Base-by-base conservation (phyloP, 208 protist species). In the Trypanosoma cruzi region DNA sequence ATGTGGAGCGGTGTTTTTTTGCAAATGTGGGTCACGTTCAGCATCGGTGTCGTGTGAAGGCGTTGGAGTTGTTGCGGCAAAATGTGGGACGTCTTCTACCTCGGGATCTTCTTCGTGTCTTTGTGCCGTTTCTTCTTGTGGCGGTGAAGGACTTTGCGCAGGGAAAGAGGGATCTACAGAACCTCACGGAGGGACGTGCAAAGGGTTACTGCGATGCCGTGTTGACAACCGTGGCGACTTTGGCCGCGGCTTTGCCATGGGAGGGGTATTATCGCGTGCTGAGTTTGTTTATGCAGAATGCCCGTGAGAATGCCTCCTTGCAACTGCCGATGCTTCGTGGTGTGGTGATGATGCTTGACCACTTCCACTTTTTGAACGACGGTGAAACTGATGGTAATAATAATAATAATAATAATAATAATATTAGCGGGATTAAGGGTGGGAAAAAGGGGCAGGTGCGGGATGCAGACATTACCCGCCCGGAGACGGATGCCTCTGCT, bases 61-160 rank as follows among this genome's bases (percentile, higher is more conserved):
- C 92, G 5, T 77, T 97, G 24, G 66, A 82, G 36, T 36, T 90
- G 53, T 64, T 97, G 59, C 85, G 92, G 11, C 62, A 81, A 40
- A 52, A 80, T 42, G 85, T 77, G 1, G 52, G 64, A 1, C 49
- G 77, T 52, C 71, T 97, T 66, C 53, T 83, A 50, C 81, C 89
- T 36, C 92, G 92, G 52, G 89, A 97, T 67, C 24, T 91, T 6
- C 71, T 97, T 64, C 87, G 92, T 31, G 89, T 97, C 10, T 93
- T 97, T 72, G 75, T 97, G 14, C 92, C 92, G 24, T 97, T 94
- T 77, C 75, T 93, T 14, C 69, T 97, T 62, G 82, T 69, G 50
- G 85, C 81, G 3, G 81, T 97, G 29, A 92, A 92, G 66, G 92
- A 97, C 81, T 94, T 92, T 52, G 85, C 89, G 29, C 85, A 95